Percentiles rank a stretch among this genome's conserved stretches.
phyloP scores from a whole-genome alignment of 371 early-diverging fungal genomes.

The Actinomortierella wolfii region DNA sequence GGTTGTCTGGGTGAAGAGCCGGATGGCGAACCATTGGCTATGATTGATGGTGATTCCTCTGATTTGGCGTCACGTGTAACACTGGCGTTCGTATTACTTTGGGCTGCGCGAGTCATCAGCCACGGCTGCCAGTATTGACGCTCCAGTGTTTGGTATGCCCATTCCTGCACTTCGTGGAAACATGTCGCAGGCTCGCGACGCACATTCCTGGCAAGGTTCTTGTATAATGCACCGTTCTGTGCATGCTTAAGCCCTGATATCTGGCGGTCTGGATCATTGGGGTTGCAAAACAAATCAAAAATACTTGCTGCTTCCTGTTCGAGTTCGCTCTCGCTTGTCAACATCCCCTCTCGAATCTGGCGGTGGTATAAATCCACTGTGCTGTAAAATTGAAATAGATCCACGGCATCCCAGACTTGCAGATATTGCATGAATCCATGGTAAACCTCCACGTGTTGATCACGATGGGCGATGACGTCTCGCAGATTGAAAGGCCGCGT shows the following conservation, averaged over 20 bases:
- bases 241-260: constrained; percentile 26
- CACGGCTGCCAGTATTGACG: constrained; percentile 38
- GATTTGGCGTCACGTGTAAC: no score
- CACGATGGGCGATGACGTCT: constrained; percentile 19
- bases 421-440: constrained; percentile 42
- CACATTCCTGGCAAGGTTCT: constrained; percentile 20
- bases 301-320: constrained; percentile 30
- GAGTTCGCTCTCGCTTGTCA: constrained; percentile 17
- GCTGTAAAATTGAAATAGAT: constrained; percentile 10
- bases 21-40: no score
- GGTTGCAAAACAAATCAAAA: constrained; percentile 24
- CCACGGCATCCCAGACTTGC: constrained; percentile 45
- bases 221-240: constrained; percentile 17
- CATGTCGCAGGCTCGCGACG: constrained; percentile 26
- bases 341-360: constrained; percentile 32
- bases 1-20: no score
- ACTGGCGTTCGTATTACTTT: not conserved
- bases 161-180: constrained; percentile 29
- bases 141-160: constrained; percentile 29
- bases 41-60: no score
- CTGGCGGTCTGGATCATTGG: constrained; percentile 15
- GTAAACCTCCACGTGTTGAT: constrained; percentile 20
- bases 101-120: constrained; percentile 10
- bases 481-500: constrained; percentile 8
- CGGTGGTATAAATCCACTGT: constrained; percentile 39